Base-by-base conservation (phyloP, 805 yeast genomes). In the Alloascoidea hylecoeti region DNA sequence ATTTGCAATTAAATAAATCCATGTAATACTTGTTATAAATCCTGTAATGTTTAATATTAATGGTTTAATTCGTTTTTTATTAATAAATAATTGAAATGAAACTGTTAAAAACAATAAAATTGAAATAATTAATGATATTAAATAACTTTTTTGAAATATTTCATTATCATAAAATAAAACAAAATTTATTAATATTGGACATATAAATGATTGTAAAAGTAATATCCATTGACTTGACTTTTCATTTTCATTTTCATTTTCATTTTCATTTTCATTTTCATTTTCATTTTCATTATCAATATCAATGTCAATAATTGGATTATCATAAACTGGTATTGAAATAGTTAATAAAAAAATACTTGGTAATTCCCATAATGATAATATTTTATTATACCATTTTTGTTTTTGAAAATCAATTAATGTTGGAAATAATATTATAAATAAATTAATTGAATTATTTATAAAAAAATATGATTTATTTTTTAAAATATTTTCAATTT, bases 1-100 rank as follows among this genome's bases (percentile, higher is more conserved):
- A 3, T 72, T 68, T 1, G 94, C 89, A 33, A 80, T 66, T 1
- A 68, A 47, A 0, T 92, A 66, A 9, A 88, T 78, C 72, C 85
- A 75, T 1, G 73, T 51, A 2, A 89, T 61, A 1, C 94, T 69
- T 4, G 74, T 55, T 0, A 68, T 40, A 50, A 89, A 89, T 0
- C 95, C 96, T 3, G 48, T 15, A 30, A 50, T 23, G n/a, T 23
- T 23, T n/a, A 23, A 23, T 23, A 23, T 9, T 9, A 23, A n/a
- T 9, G 30, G 30, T 9, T 9, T 9, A 23, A 23, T 23, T 9
- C 13, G n/a, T 9, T 9, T n/a, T 9, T 9, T n/a, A 9, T 23
- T 23, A 23, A 9, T 9, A 23, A 23, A 23, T 9, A 23, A n/a
- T 9, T 9, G n/a, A n/a, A 23, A 23, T 9, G n/a, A 9, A n/a